phyloP scores from a whole-genome alignment of 208 protist species.

The Crithidia thermophila region DNA sequence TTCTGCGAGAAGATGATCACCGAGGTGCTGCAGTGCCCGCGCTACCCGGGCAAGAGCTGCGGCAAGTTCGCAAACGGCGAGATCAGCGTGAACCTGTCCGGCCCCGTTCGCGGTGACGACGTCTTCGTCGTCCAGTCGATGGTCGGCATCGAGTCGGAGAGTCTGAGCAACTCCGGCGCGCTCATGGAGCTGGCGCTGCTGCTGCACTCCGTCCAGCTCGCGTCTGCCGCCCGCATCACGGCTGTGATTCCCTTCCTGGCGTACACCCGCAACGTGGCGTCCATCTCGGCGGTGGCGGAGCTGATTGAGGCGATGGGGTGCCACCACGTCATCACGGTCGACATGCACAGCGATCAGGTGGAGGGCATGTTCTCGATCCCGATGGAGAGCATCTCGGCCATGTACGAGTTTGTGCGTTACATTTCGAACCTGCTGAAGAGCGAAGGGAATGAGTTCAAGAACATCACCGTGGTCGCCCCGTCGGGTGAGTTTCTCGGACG shows the following conservation, averaged over 20 bases:
- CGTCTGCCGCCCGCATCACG: slow-evolving; percentile 85
- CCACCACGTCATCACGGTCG: slow-evolving; percentile 92
- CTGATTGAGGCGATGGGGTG: slow-evolving; percentile 89
- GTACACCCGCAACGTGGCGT: slow-evolving; percentile 93
- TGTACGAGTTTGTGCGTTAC: slow-evolving; percentile 89
- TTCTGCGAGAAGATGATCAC: slow-evolving; percentile 84
- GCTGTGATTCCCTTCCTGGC: slow-evolving; percentile 95
- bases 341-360: slow-evolving; percentile 92
- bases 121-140: slow-evolving; percentile 95
- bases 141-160: slow-evolving; percentile 71
- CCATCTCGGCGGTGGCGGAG: slow-evolving; percentile 90
- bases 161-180: slow-evolving; percentile 84
- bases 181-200: slow-evolving; percentile 94
- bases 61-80: slow-evolving; percentile 85
- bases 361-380: slow-evolving; percentile 96
- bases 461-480: slow-evolving; percentile 83
- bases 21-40: slow-evolving; percentile 69
- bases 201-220: slow-evolving; percentile 79
- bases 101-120: slow-evolving; percentile 94
- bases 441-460: slow-evolving; percentile 70
- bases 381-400: slow-evolving; percentile 87
- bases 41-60: slow-evolving; percentile 56
- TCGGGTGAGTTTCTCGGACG: slow-evolving; percentile 56
- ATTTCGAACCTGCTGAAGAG: slow-evolving; percentile 58
- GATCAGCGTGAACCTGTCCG: slow-evolving; percentile 75